Conservation (phyloP, 139 green algal species). For the Chlamydomonas sp. region DNA sequence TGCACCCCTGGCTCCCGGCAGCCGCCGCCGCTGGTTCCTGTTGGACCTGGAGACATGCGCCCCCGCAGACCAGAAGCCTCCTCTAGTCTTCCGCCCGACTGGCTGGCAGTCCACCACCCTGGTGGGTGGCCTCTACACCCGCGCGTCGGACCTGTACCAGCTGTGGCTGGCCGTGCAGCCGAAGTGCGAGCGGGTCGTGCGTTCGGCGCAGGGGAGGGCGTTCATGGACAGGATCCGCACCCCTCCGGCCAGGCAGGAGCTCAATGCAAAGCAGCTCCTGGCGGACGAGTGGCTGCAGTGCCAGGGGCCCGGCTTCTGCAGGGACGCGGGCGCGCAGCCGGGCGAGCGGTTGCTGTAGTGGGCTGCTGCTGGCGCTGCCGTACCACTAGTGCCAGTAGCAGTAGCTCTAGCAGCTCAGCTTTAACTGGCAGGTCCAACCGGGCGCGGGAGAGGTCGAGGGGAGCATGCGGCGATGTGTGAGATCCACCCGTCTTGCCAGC, state of each 20-base stretch:
- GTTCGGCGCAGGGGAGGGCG: neutral
- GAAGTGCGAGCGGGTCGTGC: constrained; percentile 3
- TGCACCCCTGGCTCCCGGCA: constrained; percentile 3
- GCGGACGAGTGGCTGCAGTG: constrained; percentile 20
- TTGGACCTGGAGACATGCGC: constrained; percentile 26
- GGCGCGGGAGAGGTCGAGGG: too few relatives aligned
- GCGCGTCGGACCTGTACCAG: constrained; percentile 22
- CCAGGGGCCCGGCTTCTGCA: constrained; percentile 2
- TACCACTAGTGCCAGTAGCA: neutral
- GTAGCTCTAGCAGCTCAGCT: neutral
- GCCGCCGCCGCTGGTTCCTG: constrained; percentile 28
- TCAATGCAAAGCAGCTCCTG: constrained; percentile 3
- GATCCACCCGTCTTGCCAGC: too few relatives aligned
- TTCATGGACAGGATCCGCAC: constrained; percentile 16
- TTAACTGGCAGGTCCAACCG: too few relatives aligned
- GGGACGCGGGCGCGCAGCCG: constrained; percentile 3
- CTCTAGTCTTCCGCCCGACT: neutral
- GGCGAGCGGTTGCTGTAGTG: constrained; percentile 8
- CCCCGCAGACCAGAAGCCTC: constrained; percentile 6
- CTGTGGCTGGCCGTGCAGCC: constrained; percentile 12
- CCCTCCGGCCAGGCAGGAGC: constrained; percentile 4
- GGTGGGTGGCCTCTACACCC: constrained; percentile 13
- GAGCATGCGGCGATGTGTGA: too few relatives aligned
- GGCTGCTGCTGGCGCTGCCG: neutral
- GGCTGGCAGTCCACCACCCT: constrained; percentile 25